Conservation (phyloP, 164 flowering plant genomes). For the Chimonanthus salicifolius region DNA sequence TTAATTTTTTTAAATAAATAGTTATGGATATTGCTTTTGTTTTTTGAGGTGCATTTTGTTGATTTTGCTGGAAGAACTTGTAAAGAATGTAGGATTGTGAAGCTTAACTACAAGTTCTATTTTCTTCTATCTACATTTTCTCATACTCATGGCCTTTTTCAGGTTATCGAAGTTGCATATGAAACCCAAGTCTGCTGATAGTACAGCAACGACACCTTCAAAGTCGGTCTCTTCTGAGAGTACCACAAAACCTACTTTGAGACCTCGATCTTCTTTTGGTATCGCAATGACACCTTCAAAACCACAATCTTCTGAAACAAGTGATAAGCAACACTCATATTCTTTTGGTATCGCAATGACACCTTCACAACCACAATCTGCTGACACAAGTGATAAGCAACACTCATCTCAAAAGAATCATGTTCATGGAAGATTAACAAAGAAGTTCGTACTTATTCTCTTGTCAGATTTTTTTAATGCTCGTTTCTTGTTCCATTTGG, state of each 20-base stretch:
- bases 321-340: not conserved
- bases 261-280: too few species aligned
- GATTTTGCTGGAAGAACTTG: too few species aligned
- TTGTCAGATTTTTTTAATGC: not conserved
- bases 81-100: too few species aligned
- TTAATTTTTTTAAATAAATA: too few species aligned
- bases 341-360: too few species aligned
- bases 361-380: too few species aligned
- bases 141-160: not conserved
- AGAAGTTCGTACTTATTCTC: constrained; percentile 48
- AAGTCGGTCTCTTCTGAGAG: constrained; percentile 3
- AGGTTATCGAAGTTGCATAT: constrained; percentile 8
- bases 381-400: too few species aligned
- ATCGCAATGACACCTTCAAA: too few species aligned
- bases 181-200: constrained; percentile 16
- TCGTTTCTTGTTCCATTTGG: not conserved
- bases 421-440: constrained; percentile 58
- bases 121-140: not conserved
- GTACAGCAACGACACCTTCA: constrained; percentile 19
- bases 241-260: not conserved
- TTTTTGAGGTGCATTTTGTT: too few species aligned
- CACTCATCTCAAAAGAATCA: constrained; percentile 16
- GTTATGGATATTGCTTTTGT: too few species aligned
- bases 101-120: not conserved
- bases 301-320: too few species aligned